A percentile compares a stretch with the other conserved stretches of the same genome.
These are phyloP conservation scores for Scleroderma citrinum DNA, from an alignment of 768 basidiomycete genomes.

Conservation along the genomic window DNA sequence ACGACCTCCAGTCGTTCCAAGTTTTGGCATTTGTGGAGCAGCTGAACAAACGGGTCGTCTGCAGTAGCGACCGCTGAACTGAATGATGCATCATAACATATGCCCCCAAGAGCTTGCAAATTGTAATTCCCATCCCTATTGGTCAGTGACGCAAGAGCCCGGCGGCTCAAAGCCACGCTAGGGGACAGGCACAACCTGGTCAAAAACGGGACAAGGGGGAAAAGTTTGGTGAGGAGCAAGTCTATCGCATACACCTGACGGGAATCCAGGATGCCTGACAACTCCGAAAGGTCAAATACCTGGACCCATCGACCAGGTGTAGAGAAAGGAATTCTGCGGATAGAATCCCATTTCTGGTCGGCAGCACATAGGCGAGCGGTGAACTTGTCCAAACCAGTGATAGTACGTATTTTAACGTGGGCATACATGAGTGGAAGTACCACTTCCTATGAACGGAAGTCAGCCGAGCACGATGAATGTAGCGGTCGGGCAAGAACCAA, in stretches of 20 bases:
- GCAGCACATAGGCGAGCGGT: conserved; percentile 49
- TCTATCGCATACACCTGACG: conserved; percentile 51
- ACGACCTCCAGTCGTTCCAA: conserved; percentile 61
- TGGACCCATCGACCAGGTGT: conserved; percentile 87
- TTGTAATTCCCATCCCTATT: conserved; percentile 45
- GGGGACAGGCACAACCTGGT: conserved; percentile 47
- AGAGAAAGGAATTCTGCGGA: conserved; percentile 81
- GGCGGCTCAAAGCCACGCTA: conserved; percentile 53
- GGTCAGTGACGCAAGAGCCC: conserved; percentile 47
- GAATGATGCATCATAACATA: conserved; percentile 42
- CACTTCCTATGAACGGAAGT: conserved; percentile 44
- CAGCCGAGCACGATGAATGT: conserved; percentile 5
- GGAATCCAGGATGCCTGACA: conserved; percentile 39
- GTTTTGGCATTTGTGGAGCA: conserved; percentile 49
- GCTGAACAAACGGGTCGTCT: conserved; percentile 52
- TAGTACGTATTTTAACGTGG: conserved; percentile 39
- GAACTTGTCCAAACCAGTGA: conserved; percentile 49
- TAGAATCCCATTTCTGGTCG: conserved; percentile 83
- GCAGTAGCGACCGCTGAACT: conserved; percentile 18
- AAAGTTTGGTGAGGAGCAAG: conserved; percentile 54
- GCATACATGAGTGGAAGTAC: conserved; percentile 63
- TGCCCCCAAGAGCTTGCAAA: conserved; percentile 47
- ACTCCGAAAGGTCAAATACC: conserved; percentile 59
- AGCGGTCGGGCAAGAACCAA: no score
- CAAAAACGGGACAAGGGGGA: conserved; percentile 65